Base-by-base conservation (phyloP, 176 grass and related monocot genomes). In the Ampelocalamus luodianensis region DNA sequence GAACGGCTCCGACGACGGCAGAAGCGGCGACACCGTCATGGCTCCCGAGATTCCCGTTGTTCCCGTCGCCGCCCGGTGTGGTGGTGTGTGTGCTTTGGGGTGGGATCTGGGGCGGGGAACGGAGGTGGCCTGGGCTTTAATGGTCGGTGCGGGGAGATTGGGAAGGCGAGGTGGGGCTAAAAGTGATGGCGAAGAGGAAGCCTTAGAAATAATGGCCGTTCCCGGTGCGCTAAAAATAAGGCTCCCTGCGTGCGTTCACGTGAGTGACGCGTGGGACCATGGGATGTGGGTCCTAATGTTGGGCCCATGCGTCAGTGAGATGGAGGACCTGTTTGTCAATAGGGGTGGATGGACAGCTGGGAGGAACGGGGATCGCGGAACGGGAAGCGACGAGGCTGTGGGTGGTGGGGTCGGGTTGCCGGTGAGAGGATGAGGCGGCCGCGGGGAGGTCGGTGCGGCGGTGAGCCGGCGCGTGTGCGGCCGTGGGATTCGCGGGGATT, bases 1-100 rank as follows among this genome's bases (percentile, higher is more conserved):
- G 86, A 94, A 92, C 48, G 92, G 81, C 76, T 89, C 76, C 8
- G 27, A n/a, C 65, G 44, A 38, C n/a, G 72, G 32, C 68, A 70
- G 38, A 71, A 36, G n/a, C 72, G 27, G 65, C 79, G 61, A 36
- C n/a, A 67, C 78, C 74, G 85, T 53, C 85, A 88, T 87, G 81
- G 68, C 9, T 27, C 18, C 4, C 0, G 15, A 62, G 62, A 37
- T 73, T 44, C 17, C 20, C 48, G 48, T 50, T 5, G 48, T 50
- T 50, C 1, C 14, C 51, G 51, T 54, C 17, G 17, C 51, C 51
- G 51, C 51, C 17, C 18, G 17, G 51, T 55, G 51, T 20, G 51
- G 17, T 55, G 51, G n/a, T n/a, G n/a, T 1, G 17, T 20, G 51
- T 2, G 17, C 17, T 8, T 54, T 20, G 51, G 51, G 51, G 51